These are phyloP conservation scores for Penicillium freii DNA, from an alignment of 2,329 filamentous ascomycete species.

Conservation along the genomic window DNA sequence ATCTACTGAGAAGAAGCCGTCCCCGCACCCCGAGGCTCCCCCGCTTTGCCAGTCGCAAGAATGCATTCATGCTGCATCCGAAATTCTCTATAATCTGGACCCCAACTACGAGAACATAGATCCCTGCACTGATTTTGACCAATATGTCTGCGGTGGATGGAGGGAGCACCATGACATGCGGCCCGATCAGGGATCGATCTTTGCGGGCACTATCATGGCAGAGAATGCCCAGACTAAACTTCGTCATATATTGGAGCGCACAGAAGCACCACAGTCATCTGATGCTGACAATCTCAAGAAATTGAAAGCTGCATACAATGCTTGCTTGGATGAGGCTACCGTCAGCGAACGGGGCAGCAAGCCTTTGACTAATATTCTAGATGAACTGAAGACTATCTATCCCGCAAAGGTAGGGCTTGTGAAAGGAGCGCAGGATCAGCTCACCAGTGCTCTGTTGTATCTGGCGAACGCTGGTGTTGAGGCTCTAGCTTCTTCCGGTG, in stretches of 20 bases:
- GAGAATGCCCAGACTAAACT: slow-evolving; percentile 60
- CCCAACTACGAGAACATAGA: slow-evolving; percentile 63
- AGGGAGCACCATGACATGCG: slow-evolving; percentile 62
- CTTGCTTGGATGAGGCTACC: slow-evolving; percentile 62
- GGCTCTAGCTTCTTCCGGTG: slow-evolving; percentile 32
- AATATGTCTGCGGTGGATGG: slow-evolving; percentile 68
- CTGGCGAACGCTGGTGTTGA: slow-evolving; percentile 39
- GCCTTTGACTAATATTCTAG: slow-evolving; percentile 58
- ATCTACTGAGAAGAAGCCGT: slow-evolving; percentile 6
- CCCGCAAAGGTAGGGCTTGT: slow-evolving; percentile 31
- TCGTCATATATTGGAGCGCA: slow-evolving; percentile 62
- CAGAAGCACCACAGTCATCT: slow-evolving; percentile 36
- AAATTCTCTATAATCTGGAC: slow-evolving; percentile 61
- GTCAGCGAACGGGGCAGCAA: slow-evolving; percentile 56
- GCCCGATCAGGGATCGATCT: slow-evolving; percentile 60
- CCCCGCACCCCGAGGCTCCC: slow-evolving; percentile 18
- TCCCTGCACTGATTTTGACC: slow-evolving; percentile 67
- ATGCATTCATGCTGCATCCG: slow-evolving; percentile 63
- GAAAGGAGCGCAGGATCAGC: slow-evolving; percentile 23
- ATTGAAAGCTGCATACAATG: slow-evolving; percentile 62
- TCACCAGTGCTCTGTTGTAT: slow-evolving; percentile 40
- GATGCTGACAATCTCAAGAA: slow-evolving; percentile 59
- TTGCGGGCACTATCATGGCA: slow-evolving; percentile 60
- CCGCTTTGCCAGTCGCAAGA: slow-evolving; percentile 56
- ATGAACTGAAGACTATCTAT: slow-evolving; percentile 51